A percentile compares a stretch with the other conserved stretches of the same genome.
phyloP scores from a whole-genome alignment of 345 rosid species.

The Alliaria petiolata region DNA sequence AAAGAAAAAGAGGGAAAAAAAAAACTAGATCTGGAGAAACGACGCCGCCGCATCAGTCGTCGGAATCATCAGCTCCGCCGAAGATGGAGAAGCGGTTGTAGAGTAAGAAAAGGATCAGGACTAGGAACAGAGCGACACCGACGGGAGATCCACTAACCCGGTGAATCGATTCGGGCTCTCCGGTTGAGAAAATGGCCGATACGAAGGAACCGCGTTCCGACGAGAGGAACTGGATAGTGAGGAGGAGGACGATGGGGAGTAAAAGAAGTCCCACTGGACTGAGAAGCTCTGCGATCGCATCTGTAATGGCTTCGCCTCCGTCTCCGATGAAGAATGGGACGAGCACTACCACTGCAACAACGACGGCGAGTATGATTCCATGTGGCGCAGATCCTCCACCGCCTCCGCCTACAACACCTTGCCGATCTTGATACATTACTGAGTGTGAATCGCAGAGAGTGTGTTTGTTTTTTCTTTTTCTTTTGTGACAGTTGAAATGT shows the following conservation, averaged over 20 bases:
- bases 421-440: conserved; percentile 33
- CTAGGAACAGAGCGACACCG: conserved; percentile 66
- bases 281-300: conserved; percentile 65
- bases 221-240: conserved; percentile 79
- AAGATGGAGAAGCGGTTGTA: conserved; percentile 71
- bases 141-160: conserved; percentile 73
- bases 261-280: conserved; percentile 82
- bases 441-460: background rate
- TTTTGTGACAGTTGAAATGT: background rate
- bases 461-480: background rate
- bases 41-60: conserved; percentile 20
- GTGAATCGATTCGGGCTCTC: conserved; percentile 65
- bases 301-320: conserved; percentile 73
- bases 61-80: conserved; percentile 69
- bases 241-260: conserved; percentile 63
- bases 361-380: conserved; percentile 65
- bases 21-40: conserved; percentile 26
- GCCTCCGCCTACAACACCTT: conserved; percentile 37
- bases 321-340: conserved; percentile 72
- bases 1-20: background rate
- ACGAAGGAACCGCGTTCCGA: conserved; percentile 72
- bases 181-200: conserved; percentile 52
- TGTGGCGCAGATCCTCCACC: conserved; percentile 65
- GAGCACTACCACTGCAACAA: conserved; percentile 54
- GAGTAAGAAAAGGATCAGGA: conserved; percentile 60